Conservation (phyloP, 164 flowering plant species). For the Pachysandra terminalis region DNA sequence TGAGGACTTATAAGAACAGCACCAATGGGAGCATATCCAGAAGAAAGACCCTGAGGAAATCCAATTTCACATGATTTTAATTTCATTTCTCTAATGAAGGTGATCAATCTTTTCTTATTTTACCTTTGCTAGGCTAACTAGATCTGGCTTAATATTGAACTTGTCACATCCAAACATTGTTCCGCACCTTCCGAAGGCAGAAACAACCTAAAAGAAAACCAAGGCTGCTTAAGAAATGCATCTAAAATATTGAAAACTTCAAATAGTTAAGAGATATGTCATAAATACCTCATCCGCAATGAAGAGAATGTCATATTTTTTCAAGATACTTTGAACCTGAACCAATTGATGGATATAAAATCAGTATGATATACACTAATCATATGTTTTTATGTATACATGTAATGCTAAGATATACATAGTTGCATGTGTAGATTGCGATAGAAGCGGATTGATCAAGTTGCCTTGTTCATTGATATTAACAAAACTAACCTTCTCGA, state of each 20-base stretch:
- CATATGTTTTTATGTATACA: too few relatives aligned
- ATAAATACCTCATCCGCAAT: conserved; percentile 85
- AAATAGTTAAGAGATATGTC: too few relatives aligned
- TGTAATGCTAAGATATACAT: too few relatives aligned
- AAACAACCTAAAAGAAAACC: conserved; percentile 51
- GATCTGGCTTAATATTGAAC: conserved; percentile 89
- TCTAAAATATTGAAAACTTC: too few relatives aligned
- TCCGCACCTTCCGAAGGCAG: conserved; percentile 97
- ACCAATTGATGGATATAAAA: neutral
- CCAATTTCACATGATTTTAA: neutral
- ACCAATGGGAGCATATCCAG: conserved; percentile 93
- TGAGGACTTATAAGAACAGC: conserved; percentile 94
- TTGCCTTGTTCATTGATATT: neutral
- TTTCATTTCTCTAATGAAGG: neutral
- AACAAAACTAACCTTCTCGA: conserved; percentile 65
- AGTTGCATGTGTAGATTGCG: too few relatives aligned
- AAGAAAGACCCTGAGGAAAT: conserved; percentile 71
- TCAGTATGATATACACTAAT: too few relatives aligned
- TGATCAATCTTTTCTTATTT: conserved; percentile 1
- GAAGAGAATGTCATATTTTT: conserved; percentile 88
- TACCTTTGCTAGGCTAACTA: conserved; percentile 95
- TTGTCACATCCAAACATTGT: conserved; percentile 96
- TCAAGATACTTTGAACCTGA: conserved; percentile 86
- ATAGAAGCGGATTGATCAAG: neutral
- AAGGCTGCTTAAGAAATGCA: neutral